These are phyloP conservation scores for Diplodia seriata DNA, from an alignment of 2,329 filamentous ascomycete species.

Conservation along the genomic window DNA sequence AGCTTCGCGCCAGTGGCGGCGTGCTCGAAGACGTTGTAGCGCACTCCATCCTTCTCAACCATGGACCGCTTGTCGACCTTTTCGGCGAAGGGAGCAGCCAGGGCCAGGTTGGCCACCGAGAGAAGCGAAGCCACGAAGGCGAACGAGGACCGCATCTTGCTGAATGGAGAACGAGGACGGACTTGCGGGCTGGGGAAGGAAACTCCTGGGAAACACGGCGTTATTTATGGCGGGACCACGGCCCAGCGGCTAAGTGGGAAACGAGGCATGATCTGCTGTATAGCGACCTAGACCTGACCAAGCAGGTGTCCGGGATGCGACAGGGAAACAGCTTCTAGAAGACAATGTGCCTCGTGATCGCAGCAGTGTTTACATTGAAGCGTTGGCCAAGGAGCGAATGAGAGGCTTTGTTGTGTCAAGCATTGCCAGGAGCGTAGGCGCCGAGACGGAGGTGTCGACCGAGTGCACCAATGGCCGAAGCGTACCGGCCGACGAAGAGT, in stretches of 20 bases:
- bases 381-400: constrained; percentile 23
- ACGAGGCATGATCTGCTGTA: constrained; percentile 9
- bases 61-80: constrained; percentile 39
- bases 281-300: constrained; percentile 22
- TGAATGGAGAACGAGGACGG: neutral
- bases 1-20: constrained; percentile 40
- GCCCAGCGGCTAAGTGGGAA: neutral
- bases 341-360: neutral
- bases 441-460: constrained; percentile 32
- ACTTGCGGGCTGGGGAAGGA: neutral
- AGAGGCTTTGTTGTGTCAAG: constrained; percentile 15
- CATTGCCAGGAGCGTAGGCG: constrained; percentile 28
- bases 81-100: constrained; percentile 35
- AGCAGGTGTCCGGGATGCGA: constrained; percentile 18
- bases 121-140: constrained; percentile 35
- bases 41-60: constrained; percentile 38
- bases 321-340: constrained; percentile 27
- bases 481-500: neutral
- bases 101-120: constrained; percentile 30
- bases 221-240: constrained; percentile 4
- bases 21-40: constrained; percentile 44
- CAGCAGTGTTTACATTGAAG: constrained; percentile 8
- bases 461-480: constrained; percentile 34
- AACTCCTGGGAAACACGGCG: neutral
- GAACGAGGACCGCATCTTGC: constrained; percentile 35